phyloP scores from a whole-genome alignment of 169 alveolate species.

The Prorocentrum cordatum region DNA sequence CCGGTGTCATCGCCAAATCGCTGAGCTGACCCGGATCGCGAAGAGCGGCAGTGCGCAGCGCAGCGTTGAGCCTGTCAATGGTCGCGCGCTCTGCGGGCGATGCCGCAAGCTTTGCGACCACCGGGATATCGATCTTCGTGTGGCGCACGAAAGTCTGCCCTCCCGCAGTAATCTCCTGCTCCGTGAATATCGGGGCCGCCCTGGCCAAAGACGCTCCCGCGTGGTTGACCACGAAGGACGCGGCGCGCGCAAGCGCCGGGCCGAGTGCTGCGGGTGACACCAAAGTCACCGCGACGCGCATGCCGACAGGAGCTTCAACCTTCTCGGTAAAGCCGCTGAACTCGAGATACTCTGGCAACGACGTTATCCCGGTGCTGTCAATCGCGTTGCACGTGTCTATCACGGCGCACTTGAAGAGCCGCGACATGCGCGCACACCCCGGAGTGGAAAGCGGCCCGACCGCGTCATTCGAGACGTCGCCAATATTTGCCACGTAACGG shows the following conservation, averaged over 20 bases:
- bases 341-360: background rate
- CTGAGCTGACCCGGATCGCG: background rate
- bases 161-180: background rate
- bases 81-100: background rate
- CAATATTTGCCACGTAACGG: background rate
- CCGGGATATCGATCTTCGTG: background rate
- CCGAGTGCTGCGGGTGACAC: background rate
- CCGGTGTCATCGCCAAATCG: slow-evolving; percentile 3
- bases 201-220: background rate
- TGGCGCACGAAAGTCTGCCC: background rate
- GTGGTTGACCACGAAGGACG: background rate
- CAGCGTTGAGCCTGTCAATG: background rate
- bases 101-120: background rate
- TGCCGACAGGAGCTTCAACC: background rate
- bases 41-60: background rate
- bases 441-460: background rate
- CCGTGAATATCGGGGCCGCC: background rate
- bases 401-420: background rate
- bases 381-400: background rate
- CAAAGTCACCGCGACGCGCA: background rate
- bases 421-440: background rate
- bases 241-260: background rate
- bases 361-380: background rate
- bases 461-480: background rate
- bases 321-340: background rate